A percentile compares a stretch with the other conserved stretches of the same genome.
Conservation (phyloP, 805 yeast genomes). For the Starmerella bombicola region DNA sequence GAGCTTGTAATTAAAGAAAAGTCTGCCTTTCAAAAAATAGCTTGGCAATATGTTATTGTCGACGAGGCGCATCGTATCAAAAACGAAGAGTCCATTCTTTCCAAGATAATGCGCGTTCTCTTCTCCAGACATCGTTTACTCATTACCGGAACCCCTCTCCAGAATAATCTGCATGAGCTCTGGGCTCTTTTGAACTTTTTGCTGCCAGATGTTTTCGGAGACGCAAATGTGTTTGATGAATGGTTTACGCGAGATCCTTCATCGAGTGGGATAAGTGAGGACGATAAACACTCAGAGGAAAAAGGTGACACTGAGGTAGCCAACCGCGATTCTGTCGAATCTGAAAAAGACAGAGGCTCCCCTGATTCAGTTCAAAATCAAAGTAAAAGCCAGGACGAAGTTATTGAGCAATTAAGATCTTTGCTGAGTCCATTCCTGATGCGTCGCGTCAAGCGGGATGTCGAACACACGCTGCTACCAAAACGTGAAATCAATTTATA, state of each 20-base stretch:
- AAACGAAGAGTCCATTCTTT: slow-evolving; percentile 80
- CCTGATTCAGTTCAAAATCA: slow-evolving; percentile 4
- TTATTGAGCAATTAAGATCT: slow-evolving; percentile 79
- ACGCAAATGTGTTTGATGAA: slow-evolving; percentile 77
- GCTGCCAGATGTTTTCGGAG: slow-evolving; percentile 90
- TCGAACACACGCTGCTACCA: slow-evolving; percentile 79
- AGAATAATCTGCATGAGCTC: slow-evolving; percentile 84
- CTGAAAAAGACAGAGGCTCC: not conserved
- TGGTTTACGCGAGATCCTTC: slow-evolving; percentile 53
- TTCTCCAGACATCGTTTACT: slow-evolving; percentile 72
- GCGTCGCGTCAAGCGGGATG: slow-evolving; percentile 85
- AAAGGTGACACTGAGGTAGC: slow-evolving; percentile 13
- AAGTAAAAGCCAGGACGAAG: slow-evolving; percentile 46
- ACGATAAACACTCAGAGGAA: slow-evolving; percentile 6
- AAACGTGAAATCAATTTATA: slow-evolving; percentile 81
- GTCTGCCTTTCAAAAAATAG: slow-evolving; percentile 57
- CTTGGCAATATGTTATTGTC: slow-evolving; percentile 87
- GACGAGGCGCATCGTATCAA: slow-evolving; percentile 97
- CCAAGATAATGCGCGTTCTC: slow-evolving; percentile 80
- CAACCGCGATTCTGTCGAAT: slow-evolving; percentile 3
- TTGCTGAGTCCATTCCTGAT: slow-evolving; percentile 76
- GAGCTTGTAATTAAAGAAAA: slow-evolving; percentile 91
- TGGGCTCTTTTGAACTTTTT: slow-evolving; percentile 90
- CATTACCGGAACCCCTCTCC: slow-evolving; percentile 93
- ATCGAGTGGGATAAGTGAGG: too few relatives aligned